A percentile compares a stretch with the other conserved stretches of the same genome.
phyloP scores from a whole-genome alignment of 371 early-diverging fungal species.

The Apophysomyces ossiformis region DNA sequence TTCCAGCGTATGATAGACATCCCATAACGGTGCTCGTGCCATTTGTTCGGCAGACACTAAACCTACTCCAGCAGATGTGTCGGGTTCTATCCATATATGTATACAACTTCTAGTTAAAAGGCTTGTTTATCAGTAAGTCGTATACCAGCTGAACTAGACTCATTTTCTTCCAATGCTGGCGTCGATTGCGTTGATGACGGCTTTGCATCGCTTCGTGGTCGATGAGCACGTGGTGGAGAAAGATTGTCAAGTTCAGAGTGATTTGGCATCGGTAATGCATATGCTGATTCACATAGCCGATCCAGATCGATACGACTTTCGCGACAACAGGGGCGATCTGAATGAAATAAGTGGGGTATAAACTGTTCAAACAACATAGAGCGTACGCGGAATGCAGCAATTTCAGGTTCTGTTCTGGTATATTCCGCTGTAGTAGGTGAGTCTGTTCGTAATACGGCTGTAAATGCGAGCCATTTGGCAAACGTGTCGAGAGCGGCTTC shows the following conservation, averaged over 20 bases:
- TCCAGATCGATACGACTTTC: slow-evolving; percentile 26
- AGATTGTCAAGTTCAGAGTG: slow-evolving; percentile 7
- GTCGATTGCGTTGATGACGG: background rate
- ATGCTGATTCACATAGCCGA: slow-evolving; percentile 16
- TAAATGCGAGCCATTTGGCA: slow-evolving; percentile 42
- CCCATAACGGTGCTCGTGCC: slow-evolving; percentile 60
- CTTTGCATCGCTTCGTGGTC: background rate
- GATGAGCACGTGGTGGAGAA: slow-evolving; percentile 3
- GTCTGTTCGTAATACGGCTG: slow-evolving; percentile 18
- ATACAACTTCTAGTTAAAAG: slow-evolving; percentile 1
- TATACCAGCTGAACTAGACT: background rate
- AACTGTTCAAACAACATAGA: slow-evolving; percentile 71
- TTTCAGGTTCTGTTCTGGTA: slow-evolving; percentile 11
- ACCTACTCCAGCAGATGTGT: background rate
- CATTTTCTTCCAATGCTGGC: background rate
- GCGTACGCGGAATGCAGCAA: slow-evolving; percentile 59
- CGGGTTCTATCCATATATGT: background rate
- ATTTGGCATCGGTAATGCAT: slow-evolving; percentile 17
- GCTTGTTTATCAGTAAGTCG: slow-evolving; percentile 22
- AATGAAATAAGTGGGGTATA: slow-evolving; percentile 41
- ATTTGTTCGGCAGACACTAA: slow-evolving; percentile 7
- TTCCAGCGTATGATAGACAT: slow-evolving; percentile 82
- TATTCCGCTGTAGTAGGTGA: background rate
- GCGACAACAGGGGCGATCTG: slow-evolving; percentile 37
- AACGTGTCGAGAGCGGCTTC: slow-evolving; percentile 34